Base-by-base conservation (phyloP, 371 early-diverging fungal species). In the Rhizopus stolonifer region DNA sequence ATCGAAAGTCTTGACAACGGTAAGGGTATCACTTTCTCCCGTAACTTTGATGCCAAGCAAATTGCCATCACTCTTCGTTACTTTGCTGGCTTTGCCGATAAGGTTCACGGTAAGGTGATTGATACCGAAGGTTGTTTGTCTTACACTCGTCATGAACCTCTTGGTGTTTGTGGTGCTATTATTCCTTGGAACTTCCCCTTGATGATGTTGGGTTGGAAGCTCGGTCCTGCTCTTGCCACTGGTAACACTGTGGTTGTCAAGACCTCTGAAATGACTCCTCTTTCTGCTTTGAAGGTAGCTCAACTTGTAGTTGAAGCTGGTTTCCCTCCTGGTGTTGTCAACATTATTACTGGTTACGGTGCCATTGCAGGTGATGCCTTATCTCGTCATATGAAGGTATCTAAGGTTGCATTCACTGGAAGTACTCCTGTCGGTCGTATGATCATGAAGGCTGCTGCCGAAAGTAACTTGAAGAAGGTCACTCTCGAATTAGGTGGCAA, bases 181-280 rank as follows among this genome's bases (percentile, higher is more conserved):
- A 86, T 87, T 34, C 82, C 87, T 21, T 92, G 89, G 79, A 94
- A 94, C 70, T 94, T 89, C 62, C 95, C 95, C 3, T 66, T 93
- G 17, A 64, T 84, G 52, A 77, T 92, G 62, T 66, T 87, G 24
- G 77, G 82, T 15, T 90, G 91, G 93, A 94, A 93, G 76, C 61
- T 93, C 7, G 93, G 86, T 14, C 94, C 94, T 38, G 94, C 94
- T 19, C 69, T 96, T 26, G 90, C 89, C 6, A 91, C 91, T 11
- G 96, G 96, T 52, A 92, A 92, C 77, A 82, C 82, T 8, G 82
- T 79, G 23, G 71, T 92, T 15, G 33, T 95, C 58, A 95, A 95
- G 83, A 91, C 91, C 6, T 90, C 92, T 7, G 96, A 96, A 69
- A 58, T 93, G 52, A 74, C 74, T 15, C 78, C 78, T 46, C 61